phyloP scores from a whole-genome alignment of 2,329 filamentous ascomycete genomes.

The Colletotrichum horii region DNA sequence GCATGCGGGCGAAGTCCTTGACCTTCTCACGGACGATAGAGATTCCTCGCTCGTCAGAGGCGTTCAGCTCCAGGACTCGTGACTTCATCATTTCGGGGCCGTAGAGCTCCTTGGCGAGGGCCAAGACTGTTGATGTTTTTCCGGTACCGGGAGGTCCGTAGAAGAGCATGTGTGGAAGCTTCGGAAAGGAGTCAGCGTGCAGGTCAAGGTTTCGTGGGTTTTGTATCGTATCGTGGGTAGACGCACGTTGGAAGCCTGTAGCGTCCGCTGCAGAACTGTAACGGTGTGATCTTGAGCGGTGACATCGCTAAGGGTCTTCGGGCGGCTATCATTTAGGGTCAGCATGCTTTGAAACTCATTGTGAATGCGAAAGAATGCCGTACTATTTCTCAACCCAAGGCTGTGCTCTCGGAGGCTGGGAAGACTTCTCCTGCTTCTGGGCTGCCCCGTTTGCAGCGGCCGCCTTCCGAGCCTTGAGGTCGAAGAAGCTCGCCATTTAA shows the following conservation, averaged over 20 bases:
- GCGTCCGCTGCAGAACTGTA: constrained; percentile 86
- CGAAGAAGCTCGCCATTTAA: constrained; percentile 89
- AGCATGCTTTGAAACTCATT: constrained; percentile 24
- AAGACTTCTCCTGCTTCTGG: constrained; percentile 67
- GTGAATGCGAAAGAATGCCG: constrained; percentile 27
- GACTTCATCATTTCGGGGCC: constrained; percentile 92
- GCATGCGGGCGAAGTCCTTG: constrained; percentile 96
- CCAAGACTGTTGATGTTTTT: constrained; percentile 97
- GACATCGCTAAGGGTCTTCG: constrained; percentile 92
- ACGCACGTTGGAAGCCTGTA: constrained; percentile 88
- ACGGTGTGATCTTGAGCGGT: constrained; percentile 98
- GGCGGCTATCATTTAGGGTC: constrained; percentile 67
- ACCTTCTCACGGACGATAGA: constrained; percentile 97
- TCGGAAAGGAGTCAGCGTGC: constrained; percentile 1
- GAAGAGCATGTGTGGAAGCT: constrained; percentile 99
- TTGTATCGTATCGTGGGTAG: background rate
- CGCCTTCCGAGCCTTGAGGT: constrained; percentile 88
- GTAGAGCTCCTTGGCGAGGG: constrained; percentile 95
- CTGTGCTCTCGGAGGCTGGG: constrained; percentile 71
- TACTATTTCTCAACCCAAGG: constrained; percentile 99
- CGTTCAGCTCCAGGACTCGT: constrained; percentile 98
- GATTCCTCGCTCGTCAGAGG: constrained; percentile 98
- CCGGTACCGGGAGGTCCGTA: constrained; percentile 97
- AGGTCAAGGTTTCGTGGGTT: background rate
- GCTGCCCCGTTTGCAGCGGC: constrained; percentile 70